These are phyloP conservation scores for Protea cynaroides DNA, from an alignment of 164 flowering plant species.

Conservation along the genomic window DNA sequence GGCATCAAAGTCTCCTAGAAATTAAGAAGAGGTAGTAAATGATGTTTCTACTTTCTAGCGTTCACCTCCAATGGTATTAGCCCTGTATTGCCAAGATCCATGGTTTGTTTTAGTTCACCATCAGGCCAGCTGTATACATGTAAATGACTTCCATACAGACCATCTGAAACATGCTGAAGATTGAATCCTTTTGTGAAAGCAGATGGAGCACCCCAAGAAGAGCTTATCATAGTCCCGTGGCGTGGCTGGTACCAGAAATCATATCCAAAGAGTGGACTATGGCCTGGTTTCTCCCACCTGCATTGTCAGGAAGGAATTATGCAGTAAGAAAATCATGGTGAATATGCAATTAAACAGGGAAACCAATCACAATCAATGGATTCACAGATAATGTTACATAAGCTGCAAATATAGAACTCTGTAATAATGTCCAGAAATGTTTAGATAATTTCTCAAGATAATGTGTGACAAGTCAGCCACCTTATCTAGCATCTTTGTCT, in stretches of 20 bases:
- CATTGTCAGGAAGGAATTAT: background rate
- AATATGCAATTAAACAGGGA: background rate
- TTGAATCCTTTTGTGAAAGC: slow-evolving; percentile 89
- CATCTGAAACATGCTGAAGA: slow-evolving; percentile 84
- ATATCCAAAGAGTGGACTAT: slow-evolving; percentile 86
- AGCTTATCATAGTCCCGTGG: slow-evolving; percentile 90
- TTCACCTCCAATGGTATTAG: slow-evolving; percentile 83
- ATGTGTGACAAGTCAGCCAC: no score
- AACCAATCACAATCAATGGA: background rate
- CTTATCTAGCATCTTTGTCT: no score
- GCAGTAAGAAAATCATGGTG: background rate
- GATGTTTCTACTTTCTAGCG: background rate
- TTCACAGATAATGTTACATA: no score
- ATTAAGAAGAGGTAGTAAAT: background rate
- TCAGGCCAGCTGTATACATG: slow-evolving; percentile 92
- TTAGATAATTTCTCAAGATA: no score
- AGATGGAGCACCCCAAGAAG: slow-evolving; percentile 97
- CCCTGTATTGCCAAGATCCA: slow-evolving; percentile 88
- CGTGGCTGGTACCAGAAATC: slow-evolving; percentile 99
- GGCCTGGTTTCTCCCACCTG: slow-evolving; percentile 99
- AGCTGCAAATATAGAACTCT: no score
- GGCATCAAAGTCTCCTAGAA: no score
- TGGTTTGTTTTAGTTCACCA: slow-evolving; percentile 83
- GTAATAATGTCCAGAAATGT: no score
- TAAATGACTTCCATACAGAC: slow-evolving; percentile 86